A percentile compares a stretch with the other conserved stretches of the same genome.
Conservation (phyloP, 2,329 filamentous ascomycete species). For the Rhynchosporium graminicola region DNA sequence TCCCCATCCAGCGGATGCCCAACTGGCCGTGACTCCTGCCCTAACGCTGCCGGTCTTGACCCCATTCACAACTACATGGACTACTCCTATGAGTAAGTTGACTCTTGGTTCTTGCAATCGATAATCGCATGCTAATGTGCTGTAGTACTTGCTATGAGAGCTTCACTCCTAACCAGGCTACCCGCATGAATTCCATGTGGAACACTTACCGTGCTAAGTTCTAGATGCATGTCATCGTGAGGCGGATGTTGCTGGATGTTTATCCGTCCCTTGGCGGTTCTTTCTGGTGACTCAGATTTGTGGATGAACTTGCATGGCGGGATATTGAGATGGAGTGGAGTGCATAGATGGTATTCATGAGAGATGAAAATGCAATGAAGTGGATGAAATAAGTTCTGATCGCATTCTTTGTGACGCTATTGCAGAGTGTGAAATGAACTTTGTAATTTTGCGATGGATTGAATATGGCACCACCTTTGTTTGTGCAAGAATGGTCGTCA, state of each 20-base stretch:
- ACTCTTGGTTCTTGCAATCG: neutral
- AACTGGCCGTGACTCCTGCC: slow-evolving; percentile 43
- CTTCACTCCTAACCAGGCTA: slow-evolving; percentile 40
- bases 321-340: neutral
- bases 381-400: neutral
- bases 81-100: slow-evolving; percentile 43
- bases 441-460: too few species aligned
- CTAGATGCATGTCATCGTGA: neutral
- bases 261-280: slow-evolving; percentile 6
- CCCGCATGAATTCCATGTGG: slow-evolving; percentile 28
- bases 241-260: neutral
- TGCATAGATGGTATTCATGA: slow-evolving; percentile 4
- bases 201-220: slow-evolving; percentile 23
- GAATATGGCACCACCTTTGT: too few species aligned
- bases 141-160: slow-evolving; percentile 45
- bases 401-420: neutral
- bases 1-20: slow-evolving; percentile 43
- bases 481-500: too few species aligned
- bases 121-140: neutral
- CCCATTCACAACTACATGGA: slow-evolving; percentile 43
- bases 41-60: slow-evolving; percentile 30
- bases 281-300: neutral
- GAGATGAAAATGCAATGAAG: neutral
- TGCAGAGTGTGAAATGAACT: too few species aligned
- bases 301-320: neutral